Conservation (phyloP, 1,139 yeast genomes). For the Yamadazyma spencermartinsiae region DNA sequence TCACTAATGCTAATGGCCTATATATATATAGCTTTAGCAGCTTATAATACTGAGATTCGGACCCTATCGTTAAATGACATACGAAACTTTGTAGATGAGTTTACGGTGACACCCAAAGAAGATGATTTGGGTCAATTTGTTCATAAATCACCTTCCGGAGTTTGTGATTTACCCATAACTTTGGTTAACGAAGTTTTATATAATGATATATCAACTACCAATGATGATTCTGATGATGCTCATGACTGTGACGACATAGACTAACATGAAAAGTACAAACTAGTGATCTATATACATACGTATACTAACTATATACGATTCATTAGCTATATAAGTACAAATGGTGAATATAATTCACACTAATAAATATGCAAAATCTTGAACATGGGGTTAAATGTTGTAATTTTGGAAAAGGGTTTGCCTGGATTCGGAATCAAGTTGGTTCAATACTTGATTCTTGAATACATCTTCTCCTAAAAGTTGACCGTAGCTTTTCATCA, state of each 20-base stretch:
- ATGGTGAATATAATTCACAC: not conserved
- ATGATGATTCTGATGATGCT: conserved; percentile 2
- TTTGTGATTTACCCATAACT: conserved; percentile 76
- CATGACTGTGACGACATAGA: conserved; percentile 7
- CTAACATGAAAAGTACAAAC: too few species aligned
- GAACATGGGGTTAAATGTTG: conserved; percentile 20
- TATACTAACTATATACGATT: not conserved
- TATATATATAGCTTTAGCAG: conserved; percentile 65
- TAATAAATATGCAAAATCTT: not conserved
- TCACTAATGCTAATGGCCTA: conserved; percentile 70
- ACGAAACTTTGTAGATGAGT: conserved; percentile 67
- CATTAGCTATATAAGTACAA: too few species aligned
- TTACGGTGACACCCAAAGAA: conserved; percentile 51
- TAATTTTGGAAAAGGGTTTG: conserved; percentile 23
- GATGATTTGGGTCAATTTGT: conserved; percentile 33
- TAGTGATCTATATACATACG: not conserved
- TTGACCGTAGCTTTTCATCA: conserved; percentile 47
- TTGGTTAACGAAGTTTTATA: conserved; percentile 69
- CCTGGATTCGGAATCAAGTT: conserved; percentile 34
- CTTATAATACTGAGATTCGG: conserved; percentile 72
- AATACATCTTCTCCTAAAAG: conserved; percentile 47
- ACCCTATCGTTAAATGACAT: conserved; percentile 61
- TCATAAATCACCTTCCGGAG: conserved; percentile 70
- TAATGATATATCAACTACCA: conserved; percentile 6
- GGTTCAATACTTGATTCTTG: conserved; percentile 30